These are phyloP conservation scores for Podospora bellae-mahoneyi DNA, from an alignment of 495 filamentous ascomycete genomes.

Conservation along the genomic window DNA sequence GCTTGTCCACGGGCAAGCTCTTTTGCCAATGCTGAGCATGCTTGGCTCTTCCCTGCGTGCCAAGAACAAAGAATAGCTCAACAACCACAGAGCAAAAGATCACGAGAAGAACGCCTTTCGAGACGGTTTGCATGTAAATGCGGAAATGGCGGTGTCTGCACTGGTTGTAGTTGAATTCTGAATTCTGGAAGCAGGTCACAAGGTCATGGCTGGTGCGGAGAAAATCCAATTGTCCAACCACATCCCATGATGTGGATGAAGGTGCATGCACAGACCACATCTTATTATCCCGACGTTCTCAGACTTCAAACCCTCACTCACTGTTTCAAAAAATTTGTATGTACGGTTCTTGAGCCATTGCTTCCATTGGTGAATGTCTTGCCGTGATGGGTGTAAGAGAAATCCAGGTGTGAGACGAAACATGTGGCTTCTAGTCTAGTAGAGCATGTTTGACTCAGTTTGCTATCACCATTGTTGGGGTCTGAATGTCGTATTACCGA, in stretches of 20 bases:
- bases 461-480: no score
- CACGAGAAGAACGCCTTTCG: neutral
- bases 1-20: neutral
- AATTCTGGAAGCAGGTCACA: neutral
- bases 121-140: neutral
- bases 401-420: neutral
- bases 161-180: neutral
- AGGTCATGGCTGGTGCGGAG: conserved; percentile 1
- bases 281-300: no score
- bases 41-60: neutral
- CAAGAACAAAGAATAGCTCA: neutral
- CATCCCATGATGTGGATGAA: conserved; percentile 2
- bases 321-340: no score
- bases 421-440: neutral
- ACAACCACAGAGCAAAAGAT: neutral
- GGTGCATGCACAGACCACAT: neutral
- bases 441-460: neutral
- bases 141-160: neutral
- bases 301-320: neutral
- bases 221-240: conserved; percentile 8
- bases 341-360: no score
- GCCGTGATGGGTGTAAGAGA: neutral
- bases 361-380: neutral
- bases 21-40: conserved; percentile 1
- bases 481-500: no score